Conservation (phyloP, 2,329 filamentous ascomycete genomes). For the Dothistroma septosporum region DNA sequence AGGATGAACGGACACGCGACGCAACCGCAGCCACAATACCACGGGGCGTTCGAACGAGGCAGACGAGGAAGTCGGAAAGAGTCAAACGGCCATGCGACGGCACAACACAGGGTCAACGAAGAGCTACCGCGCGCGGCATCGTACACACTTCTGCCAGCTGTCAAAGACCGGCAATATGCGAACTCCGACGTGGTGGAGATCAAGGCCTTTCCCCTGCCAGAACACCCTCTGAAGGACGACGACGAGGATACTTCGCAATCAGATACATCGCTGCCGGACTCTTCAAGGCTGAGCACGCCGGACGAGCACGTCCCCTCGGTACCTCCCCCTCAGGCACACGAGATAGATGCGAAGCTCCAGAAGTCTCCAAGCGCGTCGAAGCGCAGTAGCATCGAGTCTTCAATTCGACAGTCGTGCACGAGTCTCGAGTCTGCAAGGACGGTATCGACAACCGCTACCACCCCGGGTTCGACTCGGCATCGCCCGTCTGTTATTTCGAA, state of each 20-base stretch:
- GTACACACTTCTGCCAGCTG: slow-evolving; percentile 51
- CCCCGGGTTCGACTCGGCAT: slow-evolving; percentile 20
- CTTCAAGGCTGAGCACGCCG: slow-evolving; percentile 45
- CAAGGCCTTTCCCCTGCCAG: slow-evolving; percentile 35
- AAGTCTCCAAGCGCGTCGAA: slow-evolving; percentile 25
- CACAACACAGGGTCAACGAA: slow-evolving; percentile 10
- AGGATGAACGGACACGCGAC: slow-evolving; percentile 13
- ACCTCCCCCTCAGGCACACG: slow-evolving; percentile 28
- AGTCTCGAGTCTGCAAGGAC: slow-evolving; percentile 25
- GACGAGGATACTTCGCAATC: slow-evolving; percentile 30
- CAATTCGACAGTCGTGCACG: slow-evolving; percentile 16
- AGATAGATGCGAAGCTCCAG: slow-evolving; percentile 31
- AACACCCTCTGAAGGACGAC: slow-evolving; percentile 18
- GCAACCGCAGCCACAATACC: not conserved
- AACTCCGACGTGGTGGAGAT: slow-evolving; percentile 36
- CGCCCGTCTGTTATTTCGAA: slow-evolving; percentile 15
- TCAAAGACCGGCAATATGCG: slow-evolving; percentile 30
- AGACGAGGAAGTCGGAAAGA: slow-evolving; percentile 11
- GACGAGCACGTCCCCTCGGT: slow-evolving; percentile 34
- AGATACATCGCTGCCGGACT: slow-evolving; percentile 37
- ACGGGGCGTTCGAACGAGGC: slow-evolving; percentile 12
- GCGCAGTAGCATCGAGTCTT: slow-evolving; percentile 25
- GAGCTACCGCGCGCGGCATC: slow-evolving; percentile 54
- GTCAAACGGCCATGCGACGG: slow-evolving; percentile 14
- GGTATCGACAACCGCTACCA: slow-evolving; percentile 22